phyloP scores from a whole-genome alignment of 805 yeast genomes.

The Grigorovia transvaalensis region DNA sequence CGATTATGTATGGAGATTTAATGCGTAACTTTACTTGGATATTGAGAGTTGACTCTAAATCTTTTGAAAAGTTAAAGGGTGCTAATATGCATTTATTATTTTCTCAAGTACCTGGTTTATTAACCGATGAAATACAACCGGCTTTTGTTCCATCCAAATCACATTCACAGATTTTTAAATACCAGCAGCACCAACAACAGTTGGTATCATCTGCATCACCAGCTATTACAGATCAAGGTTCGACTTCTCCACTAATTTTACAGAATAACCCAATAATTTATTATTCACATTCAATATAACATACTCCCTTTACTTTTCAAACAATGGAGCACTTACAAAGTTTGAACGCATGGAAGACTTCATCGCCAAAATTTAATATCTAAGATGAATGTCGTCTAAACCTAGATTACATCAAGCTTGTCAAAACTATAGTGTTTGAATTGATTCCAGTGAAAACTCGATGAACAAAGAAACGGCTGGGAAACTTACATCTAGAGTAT shows the following conservation, averaged over 20 bases:
- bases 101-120: slow-evolving; percentile 62
- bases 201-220: slow-evolving; percentile 2
- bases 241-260: neutral
- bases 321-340: too few species aligned
- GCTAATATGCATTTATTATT: slow-evolving; percentile 71
- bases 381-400: too few species aligned
- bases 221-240: slow-evolving; percentile 7
- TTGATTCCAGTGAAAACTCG: too few species aligned
- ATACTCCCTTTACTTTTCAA: too few species aligned
- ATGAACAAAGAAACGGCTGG: too few species aligned
- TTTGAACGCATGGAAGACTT: too few species aligned
- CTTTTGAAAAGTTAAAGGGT: slow-evolving; percentile 67
- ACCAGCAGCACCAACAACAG: slow-evolving; percentile 1
- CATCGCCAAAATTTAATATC: too few species aligned
- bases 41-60: slow-evolving; percentile 60
- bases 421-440: too few species aligned
- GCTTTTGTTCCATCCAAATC: slow-evolving; percentile 10
- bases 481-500: too few species aligned
- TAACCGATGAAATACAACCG: slow-evolving; percentile 20
- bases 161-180: slow-evolving; percentile 10
- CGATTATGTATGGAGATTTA: slow-evolving; percentile 51
- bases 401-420: too few species aligned
- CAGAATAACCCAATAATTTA: neutral
- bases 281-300: too few species aligned
- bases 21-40: slow-evolving; percentile 70